Evolutionary conservation across 495 filamentous ascomycete species (phyloP), one percentile per base, ranked within the genome.

Genomic region (Penicillium lagena): DNA sequence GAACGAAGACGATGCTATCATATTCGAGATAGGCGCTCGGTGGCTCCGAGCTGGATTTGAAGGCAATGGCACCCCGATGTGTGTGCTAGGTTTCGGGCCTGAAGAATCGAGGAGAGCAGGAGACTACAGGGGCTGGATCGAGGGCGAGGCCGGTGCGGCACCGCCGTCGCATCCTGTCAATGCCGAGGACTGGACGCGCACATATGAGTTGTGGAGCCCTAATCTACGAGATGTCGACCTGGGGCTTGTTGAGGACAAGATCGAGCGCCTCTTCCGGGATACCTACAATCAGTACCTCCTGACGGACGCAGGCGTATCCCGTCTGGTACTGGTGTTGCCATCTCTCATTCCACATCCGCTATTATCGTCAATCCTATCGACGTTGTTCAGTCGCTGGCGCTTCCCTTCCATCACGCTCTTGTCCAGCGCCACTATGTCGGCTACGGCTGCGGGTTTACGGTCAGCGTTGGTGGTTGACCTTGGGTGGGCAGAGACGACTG

Each of bases 261-360:
- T 97, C 28, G 93, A 96, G 63, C 74, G 89, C 39, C 81, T 81
- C 15, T 64, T 96, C 54, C 79, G 91, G 43, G 83, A 90, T 46
- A 85, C 86, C n/a, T 89, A 88, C 58, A 86, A 83, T 47, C 90
- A 88, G 74, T 85, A 85, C 63, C 66, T 96, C 33, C 73, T 96
- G 43, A 70, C 73, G 13, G 80, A 88, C 34, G 85, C 90, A 56
- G 85, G 82, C 2, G 81, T 84, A 39, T 78, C 88, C 27, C 79
- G 87, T 47, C 73, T 83, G 48, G 69, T 93, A 47, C 76, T 96
- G 30, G 76, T 86, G 4, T 51, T 96, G 9, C 87, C 90, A 1
- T 84, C 91, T 12, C 66, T 82, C 2, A 66, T 96, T 45, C 90
- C 94, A 0, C 81, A 89, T 45, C 79, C 86, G 1, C 56, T 96